phyloP scores from a whole-genome alignment of 352 stramenopile species.

The Globisporangium heterothallicum region DNA sequence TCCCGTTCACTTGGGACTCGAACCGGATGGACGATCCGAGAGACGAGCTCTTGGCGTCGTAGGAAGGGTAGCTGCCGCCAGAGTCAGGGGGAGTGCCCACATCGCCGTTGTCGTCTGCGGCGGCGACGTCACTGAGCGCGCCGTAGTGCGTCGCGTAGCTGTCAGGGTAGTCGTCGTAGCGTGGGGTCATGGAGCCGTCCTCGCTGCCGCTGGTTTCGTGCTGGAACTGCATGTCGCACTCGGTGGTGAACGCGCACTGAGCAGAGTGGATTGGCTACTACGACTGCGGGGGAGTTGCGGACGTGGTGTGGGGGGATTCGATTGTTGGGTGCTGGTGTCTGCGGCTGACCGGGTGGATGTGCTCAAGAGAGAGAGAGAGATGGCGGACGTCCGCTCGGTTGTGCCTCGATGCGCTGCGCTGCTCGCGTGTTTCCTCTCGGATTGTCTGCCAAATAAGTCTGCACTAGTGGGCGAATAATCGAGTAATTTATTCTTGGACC shows the following conservation, averaged over 20 bases:
- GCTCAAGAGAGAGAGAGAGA: too few relatives aligned
- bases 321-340: neutral
- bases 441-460: too few relatives aligned
- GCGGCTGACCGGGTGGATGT: too few relatives aligned
- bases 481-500: too few relatives aligned
- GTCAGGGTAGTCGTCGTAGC: constrained; percentile 8
- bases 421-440: too few relatives aligned
- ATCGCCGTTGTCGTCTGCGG: constrained; percentile 2
- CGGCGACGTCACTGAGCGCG: neutral
- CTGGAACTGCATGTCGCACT: neutral
- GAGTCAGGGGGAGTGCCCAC: constrained; percentile 13
- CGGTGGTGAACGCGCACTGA: neutral
- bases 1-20: constrained; percentile 8
- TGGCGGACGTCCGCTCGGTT: too few relatives aligned
- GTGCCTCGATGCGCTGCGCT: too few relatives aligned
- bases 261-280: neutral
- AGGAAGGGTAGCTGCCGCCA: constrained; percentile 1
- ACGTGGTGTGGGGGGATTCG: neutral
- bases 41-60: neutral
- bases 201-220: neutral
- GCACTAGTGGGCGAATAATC: too few relatives aligned
- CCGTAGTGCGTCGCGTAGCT: constrained; percentile 16
- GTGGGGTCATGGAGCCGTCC: constrained; percentile 7
- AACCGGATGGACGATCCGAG: neutral
- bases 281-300: too few relatives aligned